These are phyloP conservation scores for Anastatica hierochuntica DNA, from an alignment of 345 rosid genomes.

Conservation along the genomic window DNA sequence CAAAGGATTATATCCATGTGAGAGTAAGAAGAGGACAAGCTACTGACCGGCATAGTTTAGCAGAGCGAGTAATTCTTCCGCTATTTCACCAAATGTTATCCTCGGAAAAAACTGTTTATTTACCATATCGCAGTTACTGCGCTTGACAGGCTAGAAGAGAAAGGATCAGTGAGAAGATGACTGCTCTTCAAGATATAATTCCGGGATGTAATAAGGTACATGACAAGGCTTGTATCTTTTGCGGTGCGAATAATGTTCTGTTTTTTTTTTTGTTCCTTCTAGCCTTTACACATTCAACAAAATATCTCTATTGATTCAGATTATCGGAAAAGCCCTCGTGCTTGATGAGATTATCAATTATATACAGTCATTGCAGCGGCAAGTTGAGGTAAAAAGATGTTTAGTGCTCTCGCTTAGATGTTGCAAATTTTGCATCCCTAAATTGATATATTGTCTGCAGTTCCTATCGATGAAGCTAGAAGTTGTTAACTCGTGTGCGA, in stretches of 20 bases:
- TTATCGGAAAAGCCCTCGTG: slow-evolving; percentile 93
- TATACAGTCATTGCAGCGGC: too few relatives aligned
- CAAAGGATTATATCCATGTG: slow-evolving; percentile 92
- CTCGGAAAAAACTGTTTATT: neutral
- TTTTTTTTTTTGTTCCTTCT: too few relatives aligned
- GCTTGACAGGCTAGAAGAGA: slow-evolving; percentile 87
- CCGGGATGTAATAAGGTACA: slow-evolving; percentile 93
- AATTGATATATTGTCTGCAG: slow-evolving; percentile 31
- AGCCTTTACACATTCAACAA: neutral
- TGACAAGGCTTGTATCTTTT: too few relatives aligned
- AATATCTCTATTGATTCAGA: slow-evolving; percentile 34
- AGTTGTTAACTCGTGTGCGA: slow-evolving; percentile 65
- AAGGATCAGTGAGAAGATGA: slow-evolving; percentile 92
- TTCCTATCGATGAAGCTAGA: slow-evolving; percentile 94
- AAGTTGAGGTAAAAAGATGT: slow-evolving; percentile 65
- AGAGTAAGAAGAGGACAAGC: slow-evolving; percentile 99
- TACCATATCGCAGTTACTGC: neutral
- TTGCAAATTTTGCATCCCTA: neutral
- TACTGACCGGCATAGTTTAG: slow-evolving; percentile 95
- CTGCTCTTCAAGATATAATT: slow-evolving; percentile 86
- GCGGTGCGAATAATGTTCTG: too few relatives aligned
- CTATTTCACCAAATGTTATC: neutral
- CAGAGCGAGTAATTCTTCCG: slow-evolving; percentile 89
- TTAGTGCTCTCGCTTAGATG: neutral
- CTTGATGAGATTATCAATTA: slow-evolving; percentile 98